Conservation (phyloP, 164 flowering plant species). For the Vitis riparia region DNA sequence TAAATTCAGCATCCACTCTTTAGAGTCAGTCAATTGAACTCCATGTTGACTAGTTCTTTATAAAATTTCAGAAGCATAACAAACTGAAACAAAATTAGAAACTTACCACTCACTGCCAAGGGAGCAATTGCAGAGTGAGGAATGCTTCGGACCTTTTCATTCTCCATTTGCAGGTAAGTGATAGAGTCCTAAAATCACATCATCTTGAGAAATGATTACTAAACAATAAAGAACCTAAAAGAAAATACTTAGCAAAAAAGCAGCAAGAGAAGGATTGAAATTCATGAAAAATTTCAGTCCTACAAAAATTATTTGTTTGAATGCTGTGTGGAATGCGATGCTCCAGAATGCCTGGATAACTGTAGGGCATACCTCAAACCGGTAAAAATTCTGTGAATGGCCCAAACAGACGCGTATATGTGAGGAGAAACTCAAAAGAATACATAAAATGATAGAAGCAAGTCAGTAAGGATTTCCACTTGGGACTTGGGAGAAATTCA, state of each 20-base stretch:
- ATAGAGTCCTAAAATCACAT: conserved; percentile 54
- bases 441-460: too few species aligned
- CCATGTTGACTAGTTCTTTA: neutral
- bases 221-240: neutral
- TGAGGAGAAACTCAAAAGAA: too few species aligned
- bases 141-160: conserved; percentile 68
- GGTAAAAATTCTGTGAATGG: too few species aligned
- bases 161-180: conserved; percentile 53
- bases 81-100: neutral
- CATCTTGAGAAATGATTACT: conserved; percentile 3
- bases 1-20: too few species aligned
- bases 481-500: too few species aligned
- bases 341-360: too few species aligned
- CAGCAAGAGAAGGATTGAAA: neutral
- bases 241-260: neutral
- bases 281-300: neutral
- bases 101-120: conserved; percentile 89
- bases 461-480: too few species aligned
- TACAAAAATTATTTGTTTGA: neutral
- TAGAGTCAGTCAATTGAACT: too few species aligned
- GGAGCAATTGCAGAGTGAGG: conserved; percentile 73
- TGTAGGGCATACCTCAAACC: too few species aligned
- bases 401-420: too few species aligned
- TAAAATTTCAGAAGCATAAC: neutral
- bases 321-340: too few species aligned